Conservation (phyloP, 768 basidiomycete species). For the Pleurotus salmoneostramineus region DNA sequence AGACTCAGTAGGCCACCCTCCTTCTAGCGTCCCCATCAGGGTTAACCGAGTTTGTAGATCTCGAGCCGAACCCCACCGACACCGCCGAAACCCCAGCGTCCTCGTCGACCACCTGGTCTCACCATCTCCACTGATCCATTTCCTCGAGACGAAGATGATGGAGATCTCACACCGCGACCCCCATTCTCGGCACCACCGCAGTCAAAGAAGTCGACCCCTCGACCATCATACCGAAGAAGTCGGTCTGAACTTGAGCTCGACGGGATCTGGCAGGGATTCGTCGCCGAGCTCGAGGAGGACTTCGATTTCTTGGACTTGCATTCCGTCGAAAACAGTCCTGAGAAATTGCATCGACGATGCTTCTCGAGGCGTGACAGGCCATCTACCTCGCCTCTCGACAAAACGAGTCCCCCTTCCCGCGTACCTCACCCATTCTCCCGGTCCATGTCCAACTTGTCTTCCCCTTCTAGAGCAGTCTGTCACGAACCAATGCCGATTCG, state of each 20-base stretch:
- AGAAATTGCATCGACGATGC: conserved; percentile 1
- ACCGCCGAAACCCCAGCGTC: conserved; percentile 1
- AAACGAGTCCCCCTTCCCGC: background rate
- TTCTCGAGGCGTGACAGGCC: conserved; percentile 3
- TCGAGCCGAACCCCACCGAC: background rate
- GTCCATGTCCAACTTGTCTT: conserved; percentile 1
- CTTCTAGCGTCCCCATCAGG: background rate
- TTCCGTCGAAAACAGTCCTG: background rate
- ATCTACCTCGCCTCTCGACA: background rate
- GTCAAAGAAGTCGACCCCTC: background rate
- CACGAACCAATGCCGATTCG: conserved; percentile 11
- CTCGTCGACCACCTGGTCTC: background rate
- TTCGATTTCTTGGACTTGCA: conserved; percentile 3
- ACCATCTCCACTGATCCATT: background rate
- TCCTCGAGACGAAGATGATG: background rate
- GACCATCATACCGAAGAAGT: background rate
- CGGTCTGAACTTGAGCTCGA: conserved; percentile 18
- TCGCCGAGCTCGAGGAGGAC: conserved; percentile 19
- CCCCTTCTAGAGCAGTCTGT: background rate
- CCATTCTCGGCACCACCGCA: background rate
- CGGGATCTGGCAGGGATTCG: conserved; percentile 24
- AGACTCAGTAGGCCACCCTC: background rate
- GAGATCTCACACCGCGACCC: background rate
- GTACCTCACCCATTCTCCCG: background rate
- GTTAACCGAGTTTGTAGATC: background rate